Conservation (phyloP, 805 yeast genomes). For the Candida multigemmis region DNA sequence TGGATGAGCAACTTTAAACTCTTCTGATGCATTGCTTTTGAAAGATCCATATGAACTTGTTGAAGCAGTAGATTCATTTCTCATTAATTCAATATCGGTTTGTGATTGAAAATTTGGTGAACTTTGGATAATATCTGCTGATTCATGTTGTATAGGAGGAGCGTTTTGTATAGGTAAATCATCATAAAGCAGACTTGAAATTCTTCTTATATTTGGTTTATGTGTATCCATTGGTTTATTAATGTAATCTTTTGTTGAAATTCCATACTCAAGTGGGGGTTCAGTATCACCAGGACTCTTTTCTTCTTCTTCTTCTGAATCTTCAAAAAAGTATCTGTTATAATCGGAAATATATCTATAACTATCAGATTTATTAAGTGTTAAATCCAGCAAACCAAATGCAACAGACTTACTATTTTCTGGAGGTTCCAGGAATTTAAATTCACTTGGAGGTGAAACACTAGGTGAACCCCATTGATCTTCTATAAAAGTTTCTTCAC, state of each 20-base stretch:
- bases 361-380: slow-evolving; percentile 4
- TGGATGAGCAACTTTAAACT: slow-evolving; percentile 13
- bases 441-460: too few species aligned
- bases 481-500: too few species aligned
- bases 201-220: too few species aligned
- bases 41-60: slow-evolving; percentile 18
- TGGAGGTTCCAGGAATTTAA: background rate
- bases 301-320: slow-evolving; percentile 6
- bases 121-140: background rate
- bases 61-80: slow-evolving; percentile 5
- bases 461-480: too few species aligned
- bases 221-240: too few species aligned
- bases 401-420: slow-evolving; percentile 6
- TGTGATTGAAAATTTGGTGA: background rate
- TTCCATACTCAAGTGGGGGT: too few species aligned
- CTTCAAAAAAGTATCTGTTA: slow-evolving; percentile 13
- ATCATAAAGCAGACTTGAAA: too few species aligned
- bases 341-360: slow-evolving; percentile 19
- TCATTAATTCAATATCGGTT: slow-evolving; percentile 1
- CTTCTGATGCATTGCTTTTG: slow-evolving; percentile 19
- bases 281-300: slow-evolving; percentile 1
- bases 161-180: too few species aligned
- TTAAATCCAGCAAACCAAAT: slow-evolving; percentile 7
- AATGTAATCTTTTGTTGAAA: too few species aligned
- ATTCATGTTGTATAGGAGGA: slow-evolving; percentile 1